Evolutionary conservation across 2,329 filamentous ascomycete species (phyloP).

Genomic region (Diaporthe amygdali): DNA sequence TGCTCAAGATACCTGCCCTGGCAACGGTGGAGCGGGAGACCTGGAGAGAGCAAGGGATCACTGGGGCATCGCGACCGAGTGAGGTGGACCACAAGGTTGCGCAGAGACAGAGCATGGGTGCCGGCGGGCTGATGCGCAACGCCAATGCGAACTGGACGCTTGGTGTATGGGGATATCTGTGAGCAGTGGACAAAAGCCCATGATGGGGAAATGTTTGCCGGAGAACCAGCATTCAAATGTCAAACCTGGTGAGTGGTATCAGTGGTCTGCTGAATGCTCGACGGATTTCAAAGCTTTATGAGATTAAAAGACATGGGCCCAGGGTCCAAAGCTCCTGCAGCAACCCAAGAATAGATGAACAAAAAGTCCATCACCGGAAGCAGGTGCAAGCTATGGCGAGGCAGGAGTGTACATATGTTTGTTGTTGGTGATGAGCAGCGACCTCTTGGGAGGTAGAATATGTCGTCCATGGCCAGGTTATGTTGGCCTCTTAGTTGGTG

Average conservation of each 20-base stretch:
- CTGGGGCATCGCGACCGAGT: constrained; percentile 62
- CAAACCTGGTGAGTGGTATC: background rate
- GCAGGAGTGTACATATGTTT: too few relatives aligned
- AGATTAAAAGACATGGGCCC: background rate
- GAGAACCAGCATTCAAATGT: background rate
- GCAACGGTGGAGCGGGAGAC: constrained; percentile 74
- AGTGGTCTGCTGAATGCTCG: background rate
- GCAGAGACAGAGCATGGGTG: constrained; percentile 69
- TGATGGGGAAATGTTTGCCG: background rate
- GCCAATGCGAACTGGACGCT: constrained; percentile 63
- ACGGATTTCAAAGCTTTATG: background rate
- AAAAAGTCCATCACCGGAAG: background rate
- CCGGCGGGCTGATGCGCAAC: constrained; percentile 53
- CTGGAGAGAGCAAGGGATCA: constrained; percentile 71
- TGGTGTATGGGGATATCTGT: constrained; percentile 59
- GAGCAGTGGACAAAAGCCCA: background rate
- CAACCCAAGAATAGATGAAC: background rate
- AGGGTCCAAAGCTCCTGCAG: too few relatives aligned
- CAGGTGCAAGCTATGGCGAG: background rate
- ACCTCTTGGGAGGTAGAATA: background rate
- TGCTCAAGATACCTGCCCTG: constrained; percentile 71
- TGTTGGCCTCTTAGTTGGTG: background rate
- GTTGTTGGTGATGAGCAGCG: background rate
- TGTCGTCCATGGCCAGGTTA: background rate
- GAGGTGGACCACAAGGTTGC: constrained; percentile 65